Evolutionary conservation across 106 monocot species (phyloP).

Genomic region (Acanthochlamys bracteata): DNA sequence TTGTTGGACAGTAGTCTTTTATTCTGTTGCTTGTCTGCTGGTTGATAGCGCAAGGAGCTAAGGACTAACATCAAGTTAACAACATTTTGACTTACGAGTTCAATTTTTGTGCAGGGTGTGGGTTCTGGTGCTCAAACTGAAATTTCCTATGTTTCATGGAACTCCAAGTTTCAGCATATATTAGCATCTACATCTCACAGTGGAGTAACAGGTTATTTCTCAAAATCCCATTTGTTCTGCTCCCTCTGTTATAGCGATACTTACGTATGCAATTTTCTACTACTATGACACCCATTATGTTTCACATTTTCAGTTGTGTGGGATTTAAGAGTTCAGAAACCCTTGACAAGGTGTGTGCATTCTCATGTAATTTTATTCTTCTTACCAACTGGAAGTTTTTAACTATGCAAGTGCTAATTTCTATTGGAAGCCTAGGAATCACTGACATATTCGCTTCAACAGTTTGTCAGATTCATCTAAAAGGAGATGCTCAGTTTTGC

Average conservation of each 20-base stretch:
- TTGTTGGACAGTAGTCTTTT: no score
- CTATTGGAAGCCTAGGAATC: background rate
- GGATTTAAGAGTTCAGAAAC: constrained; percentile 85
- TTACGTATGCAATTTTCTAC: no score
- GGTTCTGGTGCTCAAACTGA: constrained; percentile 72
- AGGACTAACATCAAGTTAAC: no score
- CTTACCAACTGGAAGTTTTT: background rate
- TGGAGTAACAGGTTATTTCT: constrained; percentile 61
- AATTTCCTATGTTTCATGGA: constrained; percentile 90
- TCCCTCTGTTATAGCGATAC: no score
- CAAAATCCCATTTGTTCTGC: background rate
- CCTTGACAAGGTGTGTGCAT: constrained; percentile 59
- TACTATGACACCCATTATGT: background rate
- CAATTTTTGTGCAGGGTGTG: constrained; percentile 35
- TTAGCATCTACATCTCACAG: constrained; percentile 87
- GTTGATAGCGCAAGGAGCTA: no score
- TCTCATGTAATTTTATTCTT: background rate
- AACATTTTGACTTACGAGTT: background rate
- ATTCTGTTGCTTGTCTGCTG: no score
- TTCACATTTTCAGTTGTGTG: constrained; percentile 59
- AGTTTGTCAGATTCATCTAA: constrained; percentile 81
- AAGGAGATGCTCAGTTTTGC: constrained; percentile 89
- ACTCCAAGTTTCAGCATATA: constrained; percentile 80
- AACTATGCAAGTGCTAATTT: constrained; percentile 3
- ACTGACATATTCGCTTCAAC: constrained; percentile 11